Conservation (phyloP, 805 yeast species). For the Clavispora carvajalis region DNA sequence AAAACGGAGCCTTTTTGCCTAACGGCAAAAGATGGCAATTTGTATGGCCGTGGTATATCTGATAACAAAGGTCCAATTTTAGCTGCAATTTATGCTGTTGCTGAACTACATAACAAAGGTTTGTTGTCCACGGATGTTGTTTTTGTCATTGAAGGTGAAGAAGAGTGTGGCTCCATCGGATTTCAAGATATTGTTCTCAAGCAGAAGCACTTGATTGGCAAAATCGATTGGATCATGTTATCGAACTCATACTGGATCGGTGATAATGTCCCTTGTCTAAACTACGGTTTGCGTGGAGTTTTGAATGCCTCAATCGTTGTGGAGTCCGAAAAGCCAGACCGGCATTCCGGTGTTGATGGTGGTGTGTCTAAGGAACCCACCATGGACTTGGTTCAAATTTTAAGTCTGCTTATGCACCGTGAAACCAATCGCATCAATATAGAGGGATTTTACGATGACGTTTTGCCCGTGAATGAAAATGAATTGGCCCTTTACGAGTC, state of each 20-base stretch:
- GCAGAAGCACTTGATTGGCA: constrained; percentile 52
- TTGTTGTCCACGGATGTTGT: constrained; percentile 66
- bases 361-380: constrained; percentile 88
- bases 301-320: constrained; percentile 73
- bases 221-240: constrained; percentile 82
- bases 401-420: constrained; percentile 57
- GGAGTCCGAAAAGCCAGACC: constrained; percentile 70
- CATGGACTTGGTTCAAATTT: constrained; percentile 69
- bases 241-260: constrained; percentile 95
- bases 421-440: constrained; percentile 43
- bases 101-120: constrained; percentile 51
- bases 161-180: constrained; percentile 88
- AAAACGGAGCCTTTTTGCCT: constrained; percentile 70
- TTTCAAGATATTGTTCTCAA: constrained; percentile 61
- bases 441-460: constrained; percentile 69
- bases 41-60: constrained; percentile 88
- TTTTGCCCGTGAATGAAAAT: constrained; percentile 48
- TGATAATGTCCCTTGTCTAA: constrained; percentile 81
- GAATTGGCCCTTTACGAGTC: constrained; percentile 62
- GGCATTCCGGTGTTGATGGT: constrained; percentile 96
- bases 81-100: constrained; percentile 84
- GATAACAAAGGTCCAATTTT: constrained; percentile 93
- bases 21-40: constrained; percentile 74
- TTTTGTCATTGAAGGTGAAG: constrained; percentile 90
- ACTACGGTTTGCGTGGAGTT: constrained; percentile 92